Evolutionary conservation across 345 rosid genomes (phyloP).

Genomic region (Capsella bursapastoris): DNA sequence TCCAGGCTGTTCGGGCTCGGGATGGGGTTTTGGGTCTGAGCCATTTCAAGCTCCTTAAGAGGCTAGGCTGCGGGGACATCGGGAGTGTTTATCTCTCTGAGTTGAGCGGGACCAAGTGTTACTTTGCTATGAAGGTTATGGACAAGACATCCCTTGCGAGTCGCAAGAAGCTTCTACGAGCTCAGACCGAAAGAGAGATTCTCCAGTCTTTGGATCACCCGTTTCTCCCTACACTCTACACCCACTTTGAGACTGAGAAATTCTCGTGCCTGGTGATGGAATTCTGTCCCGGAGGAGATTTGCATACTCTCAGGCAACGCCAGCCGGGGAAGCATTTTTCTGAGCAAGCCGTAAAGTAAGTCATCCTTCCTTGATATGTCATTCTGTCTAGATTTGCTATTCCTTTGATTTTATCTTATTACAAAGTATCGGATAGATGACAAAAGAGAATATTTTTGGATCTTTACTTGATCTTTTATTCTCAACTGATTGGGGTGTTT

Average conservation of each 20-base stretch:
- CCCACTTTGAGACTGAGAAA: constrained; percentile 90
- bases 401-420: background rate
- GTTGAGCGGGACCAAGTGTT: constrained; percentile 84
- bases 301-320: constrained; percentile 91
- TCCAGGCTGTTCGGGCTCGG: constrained; percentile 70
- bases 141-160: constrained; percentile 88
- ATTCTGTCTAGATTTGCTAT: background rate
- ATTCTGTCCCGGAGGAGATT: constrained; percentile 92
- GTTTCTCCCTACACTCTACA: constrained; percentile 87
- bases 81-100: constrained; percentile 94
- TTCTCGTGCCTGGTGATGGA: constrained; percentile 95
- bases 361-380: constrained; percentile 31
- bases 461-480: background rate
- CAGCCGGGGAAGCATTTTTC: constrained; percentile 89
- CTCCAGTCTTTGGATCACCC: constrained; percentile 89
- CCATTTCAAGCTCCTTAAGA: constrained; percentile 83
- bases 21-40: constrained; percentile 78
- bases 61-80: constrained; percentile 93
- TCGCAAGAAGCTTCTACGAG: constrained; percentile 90
- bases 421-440: background rate
- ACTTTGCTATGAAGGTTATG: constrained; percentile 96
- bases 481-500: background rate
- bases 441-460: background rate
- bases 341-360: constrained; percentile 93
- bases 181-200: constrained; percentile 93